Evolutionary conservation across 75 land plant species (phyloP).

Genomic region (Pinus taeda): DNA sequence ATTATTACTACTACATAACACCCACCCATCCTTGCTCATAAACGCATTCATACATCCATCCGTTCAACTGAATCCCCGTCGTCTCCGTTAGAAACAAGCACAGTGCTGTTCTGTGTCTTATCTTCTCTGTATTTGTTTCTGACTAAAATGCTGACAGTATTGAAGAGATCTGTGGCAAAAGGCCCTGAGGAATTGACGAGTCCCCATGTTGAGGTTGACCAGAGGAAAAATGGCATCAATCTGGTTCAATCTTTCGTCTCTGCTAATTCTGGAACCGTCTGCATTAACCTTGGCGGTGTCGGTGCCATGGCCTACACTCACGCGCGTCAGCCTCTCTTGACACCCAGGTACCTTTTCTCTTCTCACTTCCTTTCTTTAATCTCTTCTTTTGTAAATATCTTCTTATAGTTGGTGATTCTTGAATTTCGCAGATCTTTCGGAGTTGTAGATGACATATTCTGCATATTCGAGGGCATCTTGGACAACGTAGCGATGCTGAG

Average conservation of each 20-base stretch:
- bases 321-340: slow-evolving; percentile 17
- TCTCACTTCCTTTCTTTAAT: background rate
- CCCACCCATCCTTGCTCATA: too few species aligned
- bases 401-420: too few species aligned
- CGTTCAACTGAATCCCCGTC: too few species aligned
- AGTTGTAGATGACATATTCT: slow-evolving; percentile 55
- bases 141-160: slow-evolving; percentile 33
- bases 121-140: too few species aligned
- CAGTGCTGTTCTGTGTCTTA: too few species aligned
- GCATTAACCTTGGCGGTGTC: slow-evolving; percentile 18
- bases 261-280: slow-evolving; percentile 17
- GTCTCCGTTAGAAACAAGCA: too few species aligned
- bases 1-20: too few species aligned
- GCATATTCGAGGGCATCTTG: slow-evolving; percentile 80
- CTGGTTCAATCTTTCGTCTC: slow-evolving; percentile 17
- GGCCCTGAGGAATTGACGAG: slow-evolving; percentile 33
- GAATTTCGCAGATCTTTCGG: background rate
- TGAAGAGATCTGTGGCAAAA: slow-evolving; percentile 20
- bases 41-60: too few species aligned
- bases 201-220: slow-evolving; percentile 15
- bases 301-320: slow-evolving; percentile 37
- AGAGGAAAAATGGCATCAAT: slow-evolving; percentile 20
- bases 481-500: slow-evolving; percentile 74
- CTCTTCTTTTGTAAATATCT: too few species aligned
- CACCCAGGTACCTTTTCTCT: background rate